These are phyloP conservation scores for Rubia peregrina DNA, from an alignment of 305 asterid species.

Conservation along the genomic window DNA sequence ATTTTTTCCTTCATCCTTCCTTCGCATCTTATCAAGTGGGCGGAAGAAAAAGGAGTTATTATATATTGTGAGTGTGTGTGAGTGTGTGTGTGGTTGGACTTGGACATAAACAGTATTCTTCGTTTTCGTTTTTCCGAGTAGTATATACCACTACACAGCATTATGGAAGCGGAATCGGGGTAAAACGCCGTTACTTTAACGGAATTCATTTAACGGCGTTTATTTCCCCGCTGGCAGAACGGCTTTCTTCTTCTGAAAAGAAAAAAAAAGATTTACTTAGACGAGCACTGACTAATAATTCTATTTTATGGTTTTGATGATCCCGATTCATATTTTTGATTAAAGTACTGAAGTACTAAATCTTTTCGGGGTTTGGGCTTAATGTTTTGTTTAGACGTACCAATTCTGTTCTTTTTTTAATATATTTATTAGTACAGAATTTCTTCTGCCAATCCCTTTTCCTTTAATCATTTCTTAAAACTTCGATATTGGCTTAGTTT, in stretches of 20 bases:
- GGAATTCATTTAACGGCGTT: slow-evolving; percentile 33
- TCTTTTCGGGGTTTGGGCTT: slow-evolving; percentile 50
- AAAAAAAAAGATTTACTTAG: no score
- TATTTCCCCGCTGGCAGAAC: not conserved
- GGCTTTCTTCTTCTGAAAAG: not conserved
- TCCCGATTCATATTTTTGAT: slow-evolving; percentile 67
- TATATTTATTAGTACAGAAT: not conserved
- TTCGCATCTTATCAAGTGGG: slow-evolving; percentile 1
- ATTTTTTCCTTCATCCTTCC: slow-evolving; percentile 10
- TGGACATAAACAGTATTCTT: slow-evolving; percentile 13
- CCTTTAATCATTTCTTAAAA: not conserved
- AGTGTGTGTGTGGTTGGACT: not conserved
- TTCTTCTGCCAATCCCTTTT: not conserved
- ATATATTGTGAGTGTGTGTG: slow-evolving; percentile 3
- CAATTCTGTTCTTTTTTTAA: not conserved
- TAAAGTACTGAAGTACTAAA: slow-evolving; percentile 28
- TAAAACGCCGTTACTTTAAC: slow-evolving; percentile 40
- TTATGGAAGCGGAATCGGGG: not conserved
- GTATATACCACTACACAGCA: not conserved
- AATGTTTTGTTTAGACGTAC: not conserved
- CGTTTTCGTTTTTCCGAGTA: slow-evolving; percentile 32
- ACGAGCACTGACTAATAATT: not conserved
- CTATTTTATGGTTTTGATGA: slow-evolving; percentile 43
- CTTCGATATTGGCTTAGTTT: no score
- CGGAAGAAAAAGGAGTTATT: not conserved